Conservation (phyloP, 1,139 yeast species). For the Meyerozyma elateridarum region DNA sequence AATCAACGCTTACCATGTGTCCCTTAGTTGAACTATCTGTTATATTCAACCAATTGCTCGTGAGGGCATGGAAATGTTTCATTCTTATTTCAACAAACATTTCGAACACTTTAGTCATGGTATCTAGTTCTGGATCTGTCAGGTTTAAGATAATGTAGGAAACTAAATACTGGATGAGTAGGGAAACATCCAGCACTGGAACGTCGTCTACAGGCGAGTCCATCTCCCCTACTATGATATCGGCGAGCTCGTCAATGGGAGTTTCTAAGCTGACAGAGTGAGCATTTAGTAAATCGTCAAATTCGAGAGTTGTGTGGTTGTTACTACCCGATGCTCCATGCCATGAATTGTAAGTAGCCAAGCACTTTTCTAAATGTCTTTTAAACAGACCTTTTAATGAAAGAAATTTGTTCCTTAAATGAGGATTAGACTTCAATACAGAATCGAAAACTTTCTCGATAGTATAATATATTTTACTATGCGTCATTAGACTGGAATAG, state of each 20-base stretch:
- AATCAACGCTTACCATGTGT: conserved; percentile 16
- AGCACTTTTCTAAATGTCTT: conserved; percentile 19
- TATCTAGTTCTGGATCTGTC: conserved; percentile 14
- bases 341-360: conserved; percentile 21
- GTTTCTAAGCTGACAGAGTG: conserved; percentile 7
- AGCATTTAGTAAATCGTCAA: conserved; percentile 11
- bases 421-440: conserved; percentile 15
- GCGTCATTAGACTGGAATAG: conserved; percentile 15
- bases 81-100: conserved; percentile 25
- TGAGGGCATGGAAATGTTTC: background rate
- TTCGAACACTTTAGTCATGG: conserved; percentile 18
- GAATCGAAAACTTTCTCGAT: conserved; percentile 23
- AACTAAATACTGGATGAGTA: conserved; percentile 29
- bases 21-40: too few relatives aligned
- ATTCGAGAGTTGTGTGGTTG: conserved; percentile 14
- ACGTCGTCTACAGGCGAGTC: conserved; percentile 12
- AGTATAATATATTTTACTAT: conserved; percentile 33
- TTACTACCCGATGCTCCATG: conserved; percentile 9
- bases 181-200: conserved; percentile 9
- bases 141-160: conserved; percentile 29
- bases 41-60: background rate
- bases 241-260: conserved; percentile 6
- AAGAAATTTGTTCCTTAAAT: conserved; percentile 16
- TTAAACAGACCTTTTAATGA: conserved; percentile 23
- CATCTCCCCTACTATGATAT: conserved; percentile 7